These are phyloP conservation scores for Mrakia frigida DNA, from an alignment of 768 basidiomycete species.

Conservation along the genomic window DNA sequence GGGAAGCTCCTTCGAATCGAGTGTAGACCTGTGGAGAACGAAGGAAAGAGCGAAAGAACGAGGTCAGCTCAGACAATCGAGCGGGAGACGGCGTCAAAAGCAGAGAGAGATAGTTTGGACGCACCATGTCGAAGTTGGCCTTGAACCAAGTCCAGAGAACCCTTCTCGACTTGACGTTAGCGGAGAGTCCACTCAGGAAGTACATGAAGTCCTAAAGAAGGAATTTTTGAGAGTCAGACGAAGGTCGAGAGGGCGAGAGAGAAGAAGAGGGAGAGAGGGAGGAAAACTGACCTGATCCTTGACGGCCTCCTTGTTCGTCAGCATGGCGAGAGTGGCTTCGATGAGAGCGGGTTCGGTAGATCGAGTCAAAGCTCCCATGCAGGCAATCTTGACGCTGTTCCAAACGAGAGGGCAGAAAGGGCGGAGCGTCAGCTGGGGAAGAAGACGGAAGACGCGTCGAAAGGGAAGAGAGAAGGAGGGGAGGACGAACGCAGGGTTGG, in stretches of 20 bases:
- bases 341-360: conserved; percentile 57
- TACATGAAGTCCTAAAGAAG: conserved; percentile 58
- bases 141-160: conserved; percentile 59
- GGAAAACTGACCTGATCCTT: conserved; percentile 46
- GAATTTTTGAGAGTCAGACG: conserved; percentile 44
- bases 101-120: conserved; percentile 35
- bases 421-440: no score
- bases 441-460: no score
- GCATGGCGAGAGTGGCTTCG: conserved; percentile 59
- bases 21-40: background rate
- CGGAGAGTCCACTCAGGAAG: conserved; percentile 58
- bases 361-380: conserved; percentile 61
- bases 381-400: conserved; percentile 50
- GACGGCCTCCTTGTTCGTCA: conserved; percentile 46
- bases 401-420: no score
- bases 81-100: no score
- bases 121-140: conserved; percentile 55
- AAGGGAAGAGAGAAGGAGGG: no score
- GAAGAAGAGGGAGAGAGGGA: conserved; percentile 36
- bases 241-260: background rate
- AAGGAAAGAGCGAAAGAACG: conserved; percentile 48
- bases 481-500: conserved; percentile 55
- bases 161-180: conserved; percentile 57
- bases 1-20: conserved; percentile 16
- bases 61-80: conserved; percentile 43